phyloP scores from a whole-genome alignment of 163 green algal species.

The Scenedesmus sp. region DNA sequence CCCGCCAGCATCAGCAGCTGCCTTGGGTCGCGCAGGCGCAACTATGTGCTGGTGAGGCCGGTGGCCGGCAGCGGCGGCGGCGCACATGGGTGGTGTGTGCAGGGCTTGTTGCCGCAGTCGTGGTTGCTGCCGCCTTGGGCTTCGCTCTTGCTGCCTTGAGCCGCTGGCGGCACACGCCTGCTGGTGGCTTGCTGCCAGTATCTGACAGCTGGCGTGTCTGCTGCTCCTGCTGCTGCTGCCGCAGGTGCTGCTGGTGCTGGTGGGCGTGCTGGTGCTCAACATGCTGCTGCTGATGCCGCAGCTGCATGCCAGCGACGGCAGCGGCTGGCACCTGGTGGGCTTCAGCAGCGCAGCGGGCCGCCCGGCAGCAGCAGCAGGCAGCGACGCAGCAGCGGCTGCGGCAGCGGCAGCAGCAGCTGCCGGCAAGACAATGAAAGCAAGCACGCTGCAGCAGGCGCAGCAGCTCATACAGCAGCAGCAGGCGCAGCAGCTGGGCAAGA shows the following conservation, averaged over 20 bases:
- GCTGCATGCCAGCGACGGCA: neutral
- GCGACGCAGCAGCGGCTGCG: neutral
- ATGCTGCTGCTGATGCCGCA: slow-evolving; percentile 49
- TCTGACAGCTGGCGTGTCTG: neutral
- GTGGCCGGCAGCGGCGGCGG: neutral
- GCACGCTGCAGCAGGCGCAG: slow-evolving; percentile 22
- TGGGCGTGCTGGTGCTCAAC: slow-evolving; percentile 30
- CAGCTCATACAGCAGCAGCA: slow-evolving; percentile 7
- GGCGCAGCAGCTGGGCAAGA: neutral
- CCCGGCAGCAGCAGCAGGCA: slow-evolving; percentile 34
- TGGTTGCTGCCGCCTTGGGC: neutral
- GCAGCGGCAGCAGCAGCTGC: neutral
- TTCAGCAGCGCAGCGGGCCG: slow-evolving; percentile 10
- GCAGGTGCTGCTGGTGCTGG: slow-evolving; percentile 43
- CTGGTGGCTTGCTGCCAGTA: neutral
- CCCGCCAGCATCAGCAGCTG: slow-evolving; percentile 7
- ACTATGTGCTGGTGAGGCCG: slow-evolving; percentile 25
- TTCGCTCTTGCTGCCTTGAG: neutral
- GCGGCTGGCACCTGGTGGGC: slow-evolving; percentile 11
- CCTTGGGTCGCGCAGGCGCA: neutral
- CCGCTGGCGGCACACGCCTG: neutral
- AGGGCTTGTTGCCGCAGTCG: no score
- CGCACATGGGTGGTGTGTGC: no score
- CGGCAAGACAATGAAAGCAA: neutral
- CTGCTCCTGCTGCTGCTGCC: neutral